Percentiles rank a stretch among this genome's conserved stretches.
Evolutionary conservation across 371 early-diverging fungal species (phyloP).

Genomic region (Mucor velutinosus): DNA sequence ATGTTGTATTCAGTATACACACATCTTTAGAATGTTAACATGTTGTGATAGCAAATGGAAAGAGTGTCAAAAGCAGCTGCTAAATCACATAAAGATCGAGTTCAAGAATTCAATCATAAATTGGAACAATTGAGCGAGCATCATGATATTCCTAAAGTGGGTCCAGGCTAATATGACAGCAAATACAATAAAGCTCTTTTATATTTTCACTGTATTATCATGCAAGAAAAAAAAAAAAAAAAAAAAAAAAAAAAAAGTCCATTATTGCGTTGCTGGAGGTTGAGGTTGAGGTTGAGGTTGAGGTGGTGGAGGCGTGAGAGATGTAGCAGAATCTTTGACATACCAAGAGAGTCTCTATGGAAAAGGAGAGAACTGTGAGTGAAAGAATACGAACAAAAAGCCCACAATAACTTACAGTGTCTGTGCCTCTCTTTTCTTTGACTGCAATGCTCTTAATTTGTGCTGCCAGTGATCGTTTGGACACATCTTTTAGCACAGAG

Average conservation of each 20-base stretch:
- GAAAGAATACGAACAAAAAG: neutral
- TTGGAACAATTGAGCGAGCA: conserved; percentile 70
- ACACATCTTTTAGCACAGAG: conserved; percentile 30
- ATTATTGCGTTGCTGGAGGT: neutral
- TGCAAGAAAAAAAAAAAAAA: neutral
- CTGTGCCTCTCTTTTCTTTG: conserved; percentile 52
- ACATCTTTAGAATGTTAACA: too few relatives aligned
- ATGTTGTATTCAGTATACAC: neutral
- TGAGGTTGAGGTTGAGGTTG: neutral
- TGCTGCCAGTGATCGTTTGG: conserved; percentile 47
- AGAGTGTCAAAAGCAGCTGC: conserved; percentile 59
- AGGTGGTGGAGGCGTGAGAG: neutral
- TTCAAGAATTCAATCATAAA: conserved; percentile 64
- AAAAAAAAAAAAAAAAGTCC: neutral
- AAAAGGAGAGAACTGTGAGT: neutral
- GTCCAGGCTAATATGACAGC: conserved; percentile 54
- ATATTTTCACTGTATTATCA: neutral
- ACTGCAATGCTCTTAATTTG: conserved; percentile 52
- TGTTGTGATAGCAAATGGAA: conserved; percentile 58
- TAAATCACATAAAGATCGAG: conserved; percentile 68
- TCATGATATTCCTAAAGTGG: conserved; percentile 75
- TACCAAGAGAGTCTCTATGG: conserved; percentile 22
- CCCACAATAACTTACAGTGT: conserved; percentile 38
- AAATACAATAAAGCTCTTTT: neutral
- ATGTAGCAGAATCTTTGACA: conserved; percentile 6